phyloP scores from a whole-genome alignment of 192 early-diverging fungal species.

The Thoreauomyces humboldtii region DNA sequence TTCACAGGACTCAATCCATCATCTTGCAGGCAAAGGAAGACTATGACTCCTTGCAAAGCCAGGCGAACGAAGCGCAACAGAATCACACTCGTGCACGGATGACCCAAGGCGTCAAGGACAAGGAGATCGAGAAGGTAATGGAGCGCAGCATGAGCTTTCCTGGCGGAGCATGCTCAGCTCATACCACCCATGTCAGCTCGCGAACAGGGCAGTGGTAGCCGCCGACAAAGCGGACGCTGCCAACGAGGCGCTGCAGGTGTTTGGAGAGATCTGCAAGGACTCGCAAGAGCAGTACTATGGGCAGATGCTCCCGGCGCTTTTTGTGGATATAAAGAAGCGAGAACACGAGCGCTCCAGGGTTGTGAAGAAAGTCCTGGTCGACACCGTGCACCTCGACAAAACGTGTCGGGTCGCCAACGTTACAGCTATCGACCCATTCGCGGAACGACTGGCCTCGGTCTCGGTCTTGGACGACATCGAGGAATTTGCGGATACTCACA shows the following conservation, averaged over 20 bases:
- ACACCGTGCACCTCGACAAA: slow-evolving; percentile 34
- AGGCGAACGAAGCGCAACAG: slow-evolving; percentile 28
- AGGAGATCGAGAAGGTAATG: slow-evolving; percentile 39
- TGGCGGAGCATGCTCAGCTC: too few species aligned
- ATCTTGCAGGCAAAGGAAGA: slow-evolving; percentile 32
- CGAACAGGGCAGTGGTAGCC: slow-evolving; percentile 27
- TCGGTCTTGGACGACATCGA: slow-evolving; percentile 29
- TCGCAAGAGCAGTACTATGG: slow-evolving; percentile 42
- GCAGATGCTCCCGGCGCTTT: slow-evolving; percentile 33
- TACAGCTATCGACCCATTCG: slow-evolving; percentile 23
- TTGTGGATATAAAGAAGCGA: slow-evolving; percentile 17
- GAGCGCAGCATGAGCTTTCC: background rate
- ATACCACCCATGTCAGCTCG: too few species aligned
- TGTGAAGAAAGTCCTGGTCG: slow-evolving; percentile 31
- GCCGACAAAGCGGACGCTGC: slow-evolving; percentile 37
- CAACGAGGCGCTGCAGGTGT: slow-evolving; percentile 38
- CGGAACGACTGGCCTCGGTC: slow-evolving; percentile 25
- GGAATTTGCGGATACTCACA: slow-evolving; percentile 31
- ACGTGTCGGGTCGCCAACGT: slow-evolving; percentile 20
- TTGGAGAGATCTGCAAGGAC: slow-evolving; percentile 33
- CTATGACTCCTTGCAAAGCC: slow-evolving; percentile 20
- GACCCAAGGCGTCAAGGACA: slow-evolving; percentile 24
- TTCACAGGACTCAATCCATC: background rate
- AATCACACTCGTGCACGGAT: slow-evolving; percentile 27
- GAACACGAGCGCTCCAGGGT: slow-evolving; percentile 15